phyloP scores from a whole-genome alignment of 2,329 filamentous ascomycete species.

The Penicillium sp. region DNA sequence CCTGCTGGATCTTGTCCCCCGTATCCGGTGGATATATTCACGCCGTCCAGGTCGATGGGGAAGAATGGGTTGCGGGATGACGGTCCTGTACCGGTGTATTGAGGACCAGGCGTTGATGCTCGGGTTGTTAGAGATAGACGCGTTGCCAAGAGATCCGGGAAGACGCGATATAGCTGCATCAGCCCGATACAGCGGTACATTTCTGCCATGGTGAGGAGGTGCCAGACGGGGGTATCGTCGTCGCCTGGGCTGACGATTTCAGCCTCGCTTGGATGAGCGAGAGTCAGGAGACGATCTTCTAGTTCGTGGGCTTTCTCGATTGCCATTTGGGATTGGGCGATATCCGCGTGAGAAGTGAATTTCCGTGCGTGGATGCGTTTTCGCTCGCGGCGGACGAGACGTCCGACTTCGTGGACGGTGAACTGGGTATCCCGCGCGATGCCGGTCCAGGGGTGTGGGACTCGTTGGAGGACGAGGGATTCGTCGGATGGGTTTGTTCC shows the following conservation, averaged over 20 bases:
- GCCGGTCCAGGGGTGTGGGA: constrained; percentile 41
- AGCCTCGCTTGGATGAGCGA: constrained; percentile 47
- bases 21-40: constrained; percentile 22
- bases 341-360: constrained; percentile 40
- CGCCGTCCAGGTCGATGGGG: constrained; percentile 24
- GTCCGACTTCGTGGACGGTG: constrained; percentile 45
- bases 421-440: constrained; percentile 39
- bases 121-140: constrained; percentile 38
- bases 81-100: not conserved
- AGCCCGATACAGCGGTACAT: constrained; percentile 53
- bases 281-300: constrained; percentile 48
- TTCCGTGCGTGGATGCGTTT: constrained; percentile 33
- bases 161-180: constrained; percentile 54
- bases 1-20: constrained; percentile 2
- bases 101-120: not conserved
- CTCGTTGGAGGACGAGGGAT: constrained; percentile 32
- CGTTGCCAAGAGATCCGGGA: constrained; percentile 49
- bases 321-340: constrained; percentile 32
- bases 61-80: constrained; percentile 22
- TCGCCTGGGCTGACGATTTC: constrained; percentile 52
- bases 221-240: constrained; percentile 50
- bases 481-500: constrained; percentile 22
- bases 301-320: constrained; percentile 40
- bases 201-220: constrained; percentile 53
- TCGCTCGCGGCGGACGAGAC: constrained; percentile 38